A percentile compares a stretch with the other conserved stretches of the same genome.
Evolutionary conservation across 768 basidiomycete genomes (phyloP).

Genomic region (Pleurotus tuber-regium): DNA sequence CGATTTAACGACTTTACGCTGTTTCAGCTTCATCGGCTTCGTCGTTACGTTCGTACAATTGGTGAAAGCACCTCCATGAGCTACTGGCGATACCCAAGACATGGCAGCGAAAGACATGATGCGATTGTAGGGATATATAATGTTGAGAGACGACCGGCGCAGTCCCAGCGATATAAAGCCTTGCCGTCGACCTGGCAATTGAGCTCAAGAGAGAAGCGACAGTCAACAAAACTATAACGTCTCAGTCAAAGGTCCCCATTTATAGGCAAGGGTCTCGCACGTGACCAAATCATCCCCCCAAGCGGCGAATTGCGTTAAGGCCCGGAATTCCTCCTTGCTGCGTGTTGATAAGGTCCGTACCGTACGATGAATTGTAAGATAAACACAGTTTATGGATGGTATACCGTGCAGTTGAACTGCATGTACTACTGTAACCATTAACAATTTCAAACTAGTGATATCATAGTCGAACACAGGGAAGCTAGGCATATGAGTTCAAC

Average conservation of each 20-base stretch:
- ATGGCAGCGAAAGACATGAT: slow-evolving; percentile 4
- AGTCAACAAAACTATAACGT: background rate
- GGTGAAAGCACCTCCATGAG: background rate
- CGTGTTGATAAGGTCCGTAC: background rate
- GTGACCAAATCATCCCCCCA: background rate
- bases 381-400: no score
- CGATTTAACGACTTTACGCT: background rate
- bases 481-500: no score
- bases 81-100: background rate
- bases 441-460: no score
- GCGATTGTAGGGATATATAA: background rate
- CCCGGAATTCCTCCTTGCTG: background rate
- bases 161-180: background rate
- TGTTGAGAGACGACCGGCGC: slow-evolving; percentile 10
- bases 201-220: background rate
- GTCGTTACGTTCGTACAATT: background rate
- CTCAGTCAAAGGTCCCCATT: no score
- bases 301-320: background rate
- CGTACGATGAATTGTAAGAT: no score
- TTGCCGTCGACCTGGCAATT: background rate
- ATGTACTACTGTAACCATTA: no score
- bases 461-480: no score
- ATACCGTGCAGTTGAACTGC: no score
- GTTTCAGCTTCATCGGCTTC: background rate
- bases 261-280: background rate